Percentiles rank a stretch among this genome's conserved stretches.
phyloP scores from a whole-genome alignment of 176 grass and related monocot genomes.

The Avena atlantica region DNA sequence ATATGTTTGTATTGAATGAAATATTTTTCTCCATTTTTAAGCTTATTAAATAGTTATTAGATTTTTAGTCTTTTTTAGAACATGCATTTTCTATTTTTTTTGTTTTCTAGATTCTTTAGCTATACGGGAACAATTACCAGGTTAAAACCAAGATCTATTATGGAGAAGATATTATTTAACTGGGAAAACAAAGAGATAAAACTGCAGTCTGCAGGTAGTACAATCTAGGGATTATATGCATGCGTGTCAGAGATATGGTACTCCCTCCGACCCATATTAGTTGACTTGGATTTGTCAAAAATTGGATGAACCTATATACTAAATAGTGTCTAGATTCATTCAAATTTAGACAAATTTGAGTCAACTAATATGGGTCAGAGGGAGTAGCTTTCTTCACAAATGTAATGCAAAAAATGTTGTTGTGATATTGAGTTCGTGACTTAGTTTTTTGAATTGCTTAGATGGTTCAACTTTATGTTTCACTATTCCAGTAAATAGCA shows the following conservation, averaged over 20 bases:
- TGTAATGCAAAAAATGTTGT: not conserved
- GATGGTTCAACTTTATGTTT: not conserved
- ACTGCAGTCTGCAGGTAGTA: not conserved
- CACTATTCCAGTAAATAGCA: not conserved
- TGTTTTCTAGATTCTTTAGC: not conserved
- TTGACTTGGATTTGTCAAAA: no score
- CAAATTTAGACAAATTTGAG: no score
- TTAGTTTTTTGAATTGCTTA: not conserved
- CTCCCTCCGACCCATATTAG: no score
- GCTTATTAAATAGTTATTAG: not conserved
- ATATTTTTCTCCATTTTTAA: not conserved
- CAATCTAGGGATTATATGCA: conserved; percentile 5
- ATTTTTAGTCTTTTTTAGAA: not conserved
- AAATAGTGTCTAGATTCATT: no score
- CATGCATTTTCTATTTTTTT: conserved; percentile 10
- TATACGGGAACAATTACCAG: not conserved
- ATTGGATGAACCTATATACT: no score
- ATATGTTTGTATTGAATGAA: conserved; percentile 8
- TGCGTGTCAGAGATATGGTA: not conserved
- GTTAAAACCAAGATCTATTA: not conserved
- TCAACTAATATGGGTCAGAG: no score
- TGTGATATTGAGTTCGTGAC: not conserved
- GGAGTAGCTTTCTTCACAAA: not conserved
- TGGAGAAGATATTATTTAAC: conserved; percentile 6
- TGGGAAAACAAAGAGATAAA: conserved; percentile 3